These are phyloP conservation scores for Sinapis alba DNA, from an alignment of 441 rosid species.

Conservation along the genomic window DNA sequence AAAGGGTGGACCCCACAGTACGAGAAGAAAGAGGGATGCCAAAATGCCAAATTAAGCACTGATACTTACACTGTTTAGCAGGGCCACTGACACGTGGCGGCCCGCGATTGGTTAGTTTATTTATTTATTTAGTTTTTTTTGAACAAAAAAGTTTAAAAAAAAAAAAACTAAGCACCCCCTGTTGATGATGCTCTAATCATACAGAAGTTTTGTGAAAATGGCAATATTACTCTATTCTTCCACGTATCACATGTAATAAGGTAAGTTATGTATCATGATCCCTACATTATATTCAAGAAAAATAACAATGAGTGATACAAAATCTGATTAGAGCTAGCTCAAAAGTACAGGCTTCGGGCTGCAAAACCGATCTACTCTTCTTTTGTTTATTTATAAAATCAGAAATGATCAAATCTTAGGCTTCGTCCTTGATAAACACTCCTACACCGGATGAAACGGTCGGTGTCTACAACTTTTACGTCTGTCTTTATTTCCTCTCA, in stretches of 20 bases:
- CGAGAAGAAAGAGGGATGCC: too few relatives aligned
- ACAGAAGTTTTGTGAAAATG: neutral
- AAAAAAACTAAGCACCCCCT: too few relatives aligned
- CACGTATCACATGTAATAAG: neutral
- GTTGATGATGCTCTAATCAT: too few relatives aligned
- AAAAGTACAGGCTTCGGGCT: neutral
- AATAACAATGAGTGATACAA: neutral
- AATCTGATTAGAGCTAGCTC: neutral
- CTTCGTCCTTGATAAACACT: neutral
- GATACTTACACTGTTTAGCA: too few relatives aligned
- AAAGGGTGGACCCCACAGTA: too few relatives aligned
- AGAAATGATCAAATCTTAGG: neutral
- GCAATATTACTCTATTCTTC: neutral
- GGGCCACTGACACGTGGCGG: too few relatives aligned
- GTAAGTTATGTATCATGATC: neutral
- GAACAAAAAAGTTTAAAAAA: too few relatives aligned
- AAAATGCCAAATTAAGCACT: too few relatives aligned
- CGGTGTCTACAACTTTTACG: slow-evolving; percentile 7
- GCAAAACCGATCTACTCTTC: slow-evolving; percentile 1
- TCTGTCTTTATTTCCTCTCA: slow-evolving; percentile 18
- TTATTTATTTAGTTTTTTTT: too few relatives aligned
- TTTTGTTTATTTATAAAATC: neutral
- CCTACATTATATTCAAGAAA: neutral
- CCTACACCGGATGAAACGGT: slow-evolving; percentile 11
- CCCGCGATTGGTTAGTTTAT: too few relatives aligned